Percentiles rank a stretch among this genome's conserved stretches.
Conservation (phyloP, 495 filamentous ascomycete genomes). For the Oleoguttula mirabilis region DNA sequence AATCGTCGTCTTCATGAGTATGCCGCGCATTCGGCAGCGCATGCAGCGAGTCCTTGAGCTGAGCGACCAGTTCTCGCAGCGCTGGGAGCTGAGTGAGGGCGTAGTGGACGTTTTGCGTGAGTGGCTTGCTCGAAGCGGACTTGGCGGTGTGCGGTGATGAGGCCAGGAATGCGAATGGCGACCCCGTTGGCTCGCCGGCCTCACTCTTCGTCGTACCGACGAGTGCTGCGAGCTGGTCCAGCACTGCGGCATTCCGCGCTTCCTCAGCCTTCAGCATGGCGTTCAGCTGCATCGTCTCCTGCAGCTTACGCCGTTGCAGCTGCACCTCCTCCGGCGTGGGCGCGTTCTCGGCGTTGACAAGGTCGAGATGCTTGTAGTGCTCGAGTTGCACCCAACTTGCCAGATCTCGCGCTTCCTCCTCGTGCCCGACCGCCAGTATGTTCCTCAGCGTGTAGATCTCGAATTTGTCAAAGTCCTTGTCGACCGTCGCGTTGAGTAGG, state of each 20-base stretch:
- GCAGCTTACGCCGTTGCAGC: slow-evolving; percentile 59
- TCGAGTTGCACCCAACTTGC: slow-evolving; percentile 64
- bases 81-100: slow-evolving; percentile 69
- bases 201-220: slow-evolving; percentile 20
- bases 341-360: slow-evolving; percentile 22
- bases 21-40: slow-evolving; percentile 6
- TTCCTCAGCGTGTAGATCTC: slow-evolving; percentile 81
- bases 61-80: slow-evolving; percentile 51
- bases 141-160: slow-evolving; percentile 3
- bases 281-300: slow-evolving; percentile 71
- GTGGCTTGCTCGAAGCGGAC: slow-evolving; percentile 28
- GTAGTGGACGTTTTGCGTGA: slow-evolving; percentile 69
- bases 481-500: slow-evolving; percentile 68
- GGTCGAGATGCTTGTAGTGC: slow-evolving; percentile 61
- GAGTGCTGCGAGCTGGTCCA: slow-evolving; percentile 52
- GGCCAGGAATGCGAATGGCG: slow-evolving; percentile 38
- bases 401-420: slow-evolving; percentile 45
- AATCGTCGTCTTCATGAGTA: slow-evolving; percentile 12
- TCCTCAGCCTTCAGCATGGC: slow-evolving; percentile 59
- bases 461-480: slow-evolving; percentile 67
- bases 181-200: slow-evolving; percentile 13
- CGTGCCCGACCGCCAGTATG: slow-evolving; percentile 53
- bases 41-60: slow-evolving; percentile 38
- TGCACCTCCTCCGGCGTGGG: slow-evolving; percentile 56
- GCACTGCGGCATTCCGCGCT: slow-evolving; percentile 60